A percentile compares a stretch with the other conserved stretches of the same genome.
phyloP scores from a whole-genome alignment of 352 stramenopile species.

The Globisporangium canariense region DNA sequence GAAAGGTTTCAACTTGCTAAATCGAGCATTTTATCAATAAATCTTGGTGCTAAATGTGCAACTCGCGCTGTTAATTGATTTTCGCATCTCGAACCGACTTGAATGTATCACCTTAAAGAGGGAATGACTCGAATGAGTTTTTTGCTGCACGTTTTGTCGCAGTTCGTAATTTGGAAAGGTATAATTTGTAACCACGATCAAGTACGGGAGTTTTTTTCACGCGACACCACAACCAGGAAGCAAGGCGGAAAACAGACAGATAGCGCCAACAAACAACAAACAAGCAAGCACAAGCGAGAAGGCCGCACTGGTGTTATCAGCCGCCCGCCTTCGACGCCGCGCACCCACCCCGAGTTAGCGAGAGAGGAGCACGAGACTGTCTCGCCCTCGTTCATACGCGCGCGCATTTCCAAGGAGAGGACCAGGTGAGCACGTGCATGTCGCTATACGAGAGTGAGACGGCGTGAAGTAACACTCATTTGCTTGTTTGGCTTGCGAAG shows the following conservation, averaged over 20 bases:
- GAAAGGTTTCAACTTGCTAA: no score
- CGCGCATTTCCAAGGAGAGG: neutral
- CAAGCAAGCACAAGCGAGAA: neutral
- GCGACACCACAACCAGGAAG: neutral
- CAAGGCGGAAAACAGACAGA: neutral
- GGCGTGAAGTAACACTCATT: conserved; percentile 5
- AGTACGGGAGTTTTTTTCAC: neutral
- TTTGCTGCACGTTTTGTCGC: no score
- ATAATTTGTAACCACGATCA: no score
- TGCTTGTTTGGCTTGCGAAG: neutral
- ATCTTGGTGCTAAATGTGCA: no score
- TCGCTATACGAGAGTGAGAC: neutral
- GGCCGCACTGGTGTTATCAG: neutral
- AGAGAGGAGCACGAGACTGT: neutral
- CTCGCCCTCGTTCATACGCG: neutral
- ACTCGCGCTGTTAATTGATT: neutral
- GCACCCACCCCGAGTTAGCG: neutral
- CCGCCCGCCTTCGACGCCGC: neutral
- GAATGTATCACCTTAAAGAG: neutral
- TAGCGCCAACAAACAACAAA: neutral
- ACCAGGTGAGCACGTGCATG: neutral
- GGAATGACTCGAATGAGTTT: no score
- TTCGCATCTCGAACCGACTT: neutral
- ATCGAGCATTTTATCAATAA: no score
- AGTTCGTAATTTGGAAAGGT: no score